Base-by-base conservation (phyloP, 495 filamentous ascomycete genomes). In the Penicillium antarcticum region DNA sequence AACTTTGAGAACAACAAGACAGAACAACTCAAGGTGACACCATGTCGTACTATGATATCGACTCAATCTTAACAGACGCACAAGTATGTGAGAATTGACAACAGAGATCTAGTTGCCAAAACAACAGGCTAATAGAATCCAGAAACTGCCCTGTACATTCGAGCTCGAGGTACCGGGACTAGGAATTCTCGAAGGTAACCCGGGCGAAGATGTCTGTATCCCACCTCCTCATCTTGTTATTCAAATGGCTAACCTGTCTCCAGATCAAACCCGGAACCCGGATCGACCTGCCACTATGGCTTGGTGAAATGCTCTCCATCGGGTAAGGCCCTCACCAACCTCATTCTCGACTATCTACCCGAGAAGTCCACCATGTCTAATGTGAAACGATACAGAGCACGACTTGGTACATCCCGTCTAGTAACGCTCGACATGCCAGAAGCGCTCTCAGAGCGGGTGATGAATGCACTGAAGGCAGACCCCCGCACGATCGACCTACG, bases 61-160 rank as follows among this genome's bases (percentile, higher is more conserved):
- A 96, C 64, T 83, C 90, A 23, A 96, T 97, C 53, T 75, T 97
- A 42, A 97, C 94, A 1, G 92, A 96, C 65, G 87, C 89, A 24
- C 90, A 95, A 76, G 90, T 88, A 77, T 40, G 56, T 57, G 32
- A 17, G 32, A 10, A 17, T 6, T 4, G 14, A 46, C 18, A 12
- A 18, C 2, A 24, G 21, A 16, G 31, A 7, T 18, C n/a, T 17
- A 5, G 32, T 12, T 3, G 13, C 34, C 26, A 39, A 41, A n/a
- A 24, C 23, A 48, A 13, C 26, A 29, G 17, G 45, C 59, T 70
- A 51, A 72, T 42, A 26, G 38, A 21, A 11, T 47, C 24, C 45
- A 97, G 88, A 97, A 96, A 88, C 80, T 97, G 16, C 94, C 94
- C 39, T 95, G 91, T 64, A 95, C 86, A 47, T 96, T 97, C 66